Percentiles rank a stretch among this genome's conserved stretches.
phyloP scores from a whole-genome alignment of 2,329 filamentous ascomycete genomes.

The Ophiostoma ips region DNA sequence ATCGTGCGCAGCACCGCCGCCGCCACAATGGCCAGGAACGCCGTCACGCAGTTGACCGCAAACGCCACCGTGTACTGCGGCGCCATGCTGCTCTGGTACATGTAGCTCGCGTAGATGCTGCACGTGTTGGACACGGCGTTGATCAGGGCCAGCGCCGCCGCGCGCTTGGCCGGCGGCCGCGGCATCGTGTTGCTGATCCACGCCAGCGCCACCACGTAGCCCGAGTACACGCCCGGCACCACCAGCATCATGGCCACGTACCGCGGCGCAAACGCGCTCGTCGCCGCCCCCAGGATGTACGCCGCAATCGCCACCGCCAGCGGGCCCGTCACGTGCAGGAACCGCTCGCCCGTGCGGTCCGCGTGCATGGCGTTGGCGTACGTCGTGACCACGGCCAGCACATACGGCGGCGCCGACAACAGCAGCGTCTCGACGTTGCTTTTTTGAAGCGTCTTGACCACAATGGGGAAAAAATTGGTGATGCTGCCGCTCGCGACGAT shows the following conservation, averaged over 20 bases:
- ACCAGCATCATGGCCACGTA: constrained; percentile 64
- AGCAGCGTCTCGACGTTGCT: constrained; percentile 44
- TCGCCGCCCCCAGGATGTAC: constrained; percentile 55
- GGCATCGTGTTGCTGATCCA: constrained; percentile 70
- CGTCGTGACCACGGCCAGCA: constrained; percentile 46
- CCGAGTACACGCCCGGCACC: constrained; percentile 36
- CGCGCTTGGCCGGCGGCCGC: constrained; percentile 59
- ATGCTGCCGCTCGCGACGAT: constrained; percentile 41
- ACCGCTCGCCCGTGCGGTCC: constrained; percentile 57
- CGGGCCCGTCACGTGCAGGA: constrained; percentile 51
- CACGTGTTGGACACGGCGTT: constrained; percentile 58
- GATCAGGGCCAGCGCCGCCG: constrained; percentile 57
- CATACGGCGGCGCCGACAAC: constrained; percentile 51
- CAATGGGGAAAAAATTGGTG: constrained; percentile 57
- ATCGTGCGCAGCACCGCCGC: constrained; percentile 50
- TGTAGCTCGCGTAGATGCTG: constrained; percentile 49
- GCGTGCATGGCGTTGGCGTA: constrained; percentile 56
- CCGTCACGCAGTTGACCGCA: constrained; percentile 52
- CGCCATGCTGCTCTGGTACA: constrained; percentile 28
- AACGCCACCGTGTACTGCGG: constrained; percentile 43
- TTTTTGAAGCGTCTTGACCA: constrained; percentile 52
- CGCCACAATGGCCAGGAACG: constrained; percentile 47
- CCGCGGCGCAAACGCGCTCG: constrained; percentile 43
- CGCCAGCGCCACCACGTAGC: constrained; percentile 52
- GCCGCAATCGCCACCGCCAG: constrained; percentile 46